These are phyloP conservation scores for Casuarina equisetifolia DNA, from an alignment of 306 rosid species.

Conservation along the genomic window DNA sequence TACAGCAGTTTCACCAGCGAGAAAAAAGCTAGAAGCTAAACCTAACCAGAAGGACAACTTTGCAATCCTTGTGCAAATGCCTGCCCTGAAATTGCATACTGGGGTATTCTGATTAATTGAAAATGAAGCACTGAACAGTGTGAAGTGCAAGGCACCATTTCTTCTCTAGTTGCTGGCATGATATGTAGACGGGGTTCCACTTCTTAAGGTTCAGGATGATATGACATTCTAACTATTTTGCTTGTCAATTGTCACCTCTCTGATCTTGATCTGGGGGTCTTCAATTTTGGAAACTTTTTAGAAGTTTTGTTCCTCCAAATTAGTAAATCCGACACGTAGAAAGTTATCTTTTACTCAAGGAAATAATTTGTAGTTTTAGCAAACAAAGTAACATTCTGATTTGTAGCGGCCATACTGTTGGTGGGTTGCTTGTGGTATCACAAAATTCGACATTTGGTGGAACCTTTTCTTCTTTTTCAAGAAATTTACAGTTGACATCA, in stretches of 20 bases:
- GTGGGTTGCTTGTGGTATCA: too few relatives aligned
- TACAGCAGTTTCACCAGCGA: slow-evolving; percentile 40
- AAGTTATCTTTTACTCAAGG: neutral
- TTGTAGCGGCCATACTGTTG: too few relatives aligned
- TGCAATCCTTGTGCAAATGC: neutral
- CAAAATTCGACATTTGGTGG: too few relatives aligned
- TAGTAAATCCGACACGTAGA: neutral
- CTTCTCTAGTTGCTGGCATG: neutral
- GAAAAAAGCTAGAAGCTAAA: slow-evolving; percentile 32
- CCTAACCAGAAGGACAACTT: slow-evolving; percentile 1
- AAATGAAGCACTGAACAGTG: slow-evolving; percentile 18
- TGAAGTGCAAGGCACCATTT: slow-evolving; percentile 11
- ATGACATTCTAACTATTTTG: neutral
- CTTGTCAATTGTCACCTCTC: neutral
- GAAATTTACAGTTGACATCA: too few relatives aligned
- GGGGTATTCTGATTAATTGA: neutral
- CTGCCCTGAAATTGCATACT: neutral
- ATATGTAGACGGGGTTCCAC: neutral
- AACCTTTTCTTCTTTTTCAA: too few relatives aligned
- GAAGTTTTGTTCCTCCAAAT: neutral
- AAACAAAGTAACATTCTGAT: too few relatives aligned
- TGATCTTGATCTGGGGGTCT: neutral
- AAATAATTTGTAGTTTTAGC: neutral
- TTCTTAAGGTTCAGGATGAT: too few relatives aligned
- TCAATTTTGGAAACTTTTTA: neutral